phyloP scores from a whole-genome alignment of 495 filamentous ascomycete species.

The Pseudoneurospora amorphoporcata region DNA sequence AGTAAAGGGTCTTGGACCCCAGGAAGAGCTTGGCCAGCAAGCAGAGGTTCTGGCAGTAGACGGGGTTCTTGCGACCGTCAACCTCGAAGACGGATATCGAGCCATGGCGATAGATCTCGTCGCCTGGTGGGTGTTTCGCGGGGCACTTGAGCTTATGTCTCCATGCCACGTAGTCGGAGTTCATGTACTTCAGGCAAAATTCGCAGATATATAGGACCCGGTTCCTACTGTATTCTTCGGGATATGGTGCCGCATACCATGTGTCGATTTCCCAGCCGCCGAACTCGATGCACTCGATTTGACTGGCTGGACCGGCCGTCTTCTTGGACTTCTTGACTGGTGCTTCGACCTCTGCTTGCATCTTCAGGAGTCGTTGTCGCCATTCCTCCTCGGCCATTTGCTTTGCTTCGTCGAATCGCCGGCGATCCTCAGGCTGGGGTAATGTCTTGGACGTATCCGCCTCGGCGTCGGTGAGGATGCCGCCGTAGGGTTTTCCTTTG shows the following conservation, averaged over 20 bases:
- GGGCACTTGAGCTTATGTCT: constrained; percentile 96
- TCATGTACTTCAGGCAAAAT: constrained; percentile 99
- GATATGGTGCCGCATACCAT: constrained; percentile 98
- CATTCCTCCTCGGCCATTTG: constrained; percentile 86
- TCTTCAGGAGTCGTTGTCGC: constrained; percentile 46
- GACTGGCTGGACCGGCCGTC: constrained; percentile 74
- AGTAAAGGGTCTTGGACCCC: constrained; percentile 95
- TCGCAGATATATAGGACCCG: constrained; percentile 95
- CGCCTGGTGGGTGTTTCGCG: constrained; percentile 89
- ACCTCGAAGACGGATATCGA: constrained; percentile 95
- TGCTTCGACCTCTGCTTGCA: constrained; percentile 35
- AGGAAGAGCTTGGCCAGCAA: constrained; percentile 92
- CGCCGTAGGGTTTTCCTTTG: constrained; percentile 91
- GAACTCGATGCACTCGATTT: constrained; percentile 98
- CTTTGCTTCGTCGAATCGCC: constrained; percentile 77
- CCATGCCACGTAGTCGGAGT: constrained; percentile 95
- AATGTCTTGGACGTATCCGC: constrained; percentile 85
- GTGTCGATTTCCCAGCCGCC: constrained; percentile 96
- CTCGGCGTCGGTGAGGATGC: constrained; percentile 79
- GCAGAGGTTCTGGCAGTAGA: constrained; percentile 97
- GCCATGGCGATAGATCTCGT: constrained; percentile 94
- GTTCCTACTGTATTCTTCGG: constrained; percentile 95
- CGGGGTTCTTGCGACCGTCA: constrained; percentile 89
- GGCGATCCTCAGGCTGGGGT: constrained; percentile 66
- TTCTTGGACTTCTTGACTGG: constrained; percentile 48